These are phyloP conservation scores for Phytophthora lateralis DNA, from an alignment of 352 stramenopile species.

Conservation along the genomic window DNA sequence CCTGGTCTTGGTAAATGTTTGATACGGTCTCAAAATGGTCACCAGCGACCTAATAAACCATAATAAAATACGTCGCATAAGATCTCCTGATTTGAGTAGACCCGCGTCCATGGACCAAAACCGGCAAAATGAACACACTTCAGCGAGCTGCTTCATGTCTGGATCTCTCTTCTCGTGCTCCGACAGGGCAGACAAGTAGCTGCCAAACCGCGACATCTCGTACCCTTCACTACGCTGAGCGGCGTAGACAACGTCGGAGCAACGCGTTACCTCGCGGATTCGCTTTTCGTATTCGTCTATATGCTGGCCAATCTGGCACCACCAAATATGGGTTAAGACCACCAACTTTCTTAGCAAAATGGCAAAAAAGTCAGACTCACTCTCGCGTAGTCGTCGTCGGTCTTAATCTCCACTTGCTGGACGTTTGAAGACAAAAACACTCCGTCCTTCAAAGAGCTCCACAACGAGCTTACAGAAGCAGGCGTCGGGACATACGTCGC, in stretches of 20 bases:
- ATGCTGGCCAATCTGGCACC: slow-evolving; percentile 78
- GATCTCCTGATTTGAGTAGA: neutral
- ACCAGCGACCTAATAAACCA: slow-evolving; percentile 51
- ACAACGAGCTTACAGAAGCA: slow-evolving; percentile 75
- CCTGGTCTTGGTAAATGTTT: slow-evolving; percentile 88
- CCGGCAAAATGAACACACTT: slow-evolving; percentile 35
- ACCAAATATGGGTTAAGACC: slow-evolving; percentile 1
- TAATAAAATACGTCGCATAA: neutral
- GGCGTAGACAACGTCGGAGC: slow-evolving; percentile 83
- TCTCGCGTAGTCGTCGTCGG: slow-evolving; percentile 85
- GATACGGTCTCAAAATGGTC: slow-evolving; percentile 88
- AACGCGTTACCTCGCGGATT: slow-evolving; percentile 82
- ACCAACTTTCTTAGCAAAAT: neutral
- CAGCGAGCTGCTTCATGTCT: slow-evolving; percentile 75
- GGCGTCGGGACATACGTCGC: slow-evolving; percentile 80
- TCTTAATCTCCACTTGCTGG: slow-evolving; percentile 88
- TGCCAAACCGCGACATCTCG: slow-evolving; percentile 87
- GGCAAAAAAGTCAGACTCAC: slow-evolving; percentile 26
- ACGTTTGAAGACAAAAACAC: slow-evolving; percentile 80
- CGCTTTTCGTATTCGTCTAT: slow-evolving; percentile 87
- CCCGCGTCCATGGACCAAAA: neutral
- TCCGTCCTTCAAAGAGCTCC: slow-evolving; percentile 84
- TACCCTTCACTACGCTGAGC: slow-evolving; percentile 83
- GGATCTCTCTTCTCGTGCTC: slow-evolving; percentile 77
- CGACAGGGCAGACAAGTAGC: slow-evolving; percentile 77